These are phyloP conservation scores for Smallanthus sonchifolius DNA, from an alignment of 129 eudicot genomes.

Conservation along the genomic window DNA sequence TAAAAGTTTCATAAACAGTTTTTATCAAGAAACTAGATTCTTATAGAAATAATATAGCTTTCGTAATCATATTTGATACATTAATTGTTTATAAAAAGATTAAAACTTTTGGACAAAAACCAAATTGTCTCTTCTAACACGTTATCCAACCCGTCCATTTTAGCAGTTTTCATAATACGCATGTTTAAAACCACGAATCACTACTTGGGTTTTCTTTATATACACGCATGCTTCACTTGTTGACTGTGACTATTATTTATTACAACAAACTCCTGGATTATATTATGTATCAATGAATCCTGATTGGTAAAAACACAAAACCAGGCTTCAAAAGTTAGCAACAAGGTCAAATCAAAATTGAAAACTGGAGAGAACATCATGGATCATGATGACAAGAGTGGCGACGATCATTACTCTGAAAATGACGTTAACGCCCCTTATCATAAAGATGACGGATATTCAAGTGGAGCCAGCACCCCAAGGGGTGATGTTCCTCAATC, in stretches of 20 bases:
- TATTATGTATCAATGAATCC: neutral
- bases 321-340: conserved; percentile 83
- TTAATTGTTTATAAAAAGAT: neutral
- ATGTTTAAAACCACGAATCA: neutral
- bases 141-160: neutral
- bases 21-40: neutral
- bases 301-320: conserved; percentile 7
- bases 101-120: neutral
- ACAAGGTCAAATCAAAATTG: conserved; percentile 72
- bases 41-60: neutral
- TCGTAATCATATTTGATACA: neutral
- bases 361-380: conserved; percentile 31
- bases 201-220: neutral
- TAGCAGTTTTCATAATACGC: neutral
- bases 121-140: neutral
- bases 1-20: neutral
- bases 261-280: neutral
- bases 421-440: conserved; percentile 39
- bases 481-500: conserved; percentile 62
- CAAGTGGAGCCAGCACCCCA: conserved; percentile 92
- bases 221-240: neutral
- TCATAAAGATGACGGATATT: conserved; percentile 56
- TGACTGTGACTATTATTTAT: neutral
- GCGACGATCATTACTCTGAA: conserved; percentile 50
- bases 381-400: conserved; percentile 50